phyloP scores from a whole-genome alignment of 1,284 basidiomycete species.

The Irpex lacteus region DNA sequence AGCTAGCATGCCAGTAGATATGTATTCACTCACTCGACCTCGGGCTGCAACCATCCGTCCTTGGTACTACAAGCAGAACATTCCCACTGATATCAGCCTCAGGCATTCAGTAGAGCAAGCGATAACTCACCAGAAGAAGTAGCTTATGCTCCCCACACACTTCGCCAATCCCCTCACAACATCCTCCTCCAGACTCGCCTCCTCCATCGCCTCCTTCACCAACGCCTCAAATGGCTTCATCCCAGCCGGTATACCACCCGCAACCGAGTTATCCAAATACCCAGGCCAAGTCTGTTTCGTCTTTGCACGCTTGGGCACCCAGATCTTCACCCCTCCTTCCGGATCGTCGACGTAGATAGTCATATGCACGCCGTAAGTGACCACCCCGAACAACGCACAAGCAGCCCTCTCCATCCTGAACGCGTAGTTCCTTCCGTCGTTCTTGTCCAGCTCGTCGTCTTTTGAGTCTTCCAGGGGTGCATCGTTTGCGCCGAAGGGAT shows the following conservation, averaged over 20 bases:
- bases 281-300: constrained; percentile 91
- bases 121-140: constrained; percentile 59
- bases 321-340: constrained; percentile 45
- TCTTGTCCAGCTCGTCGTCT: constrained; percentile 8
- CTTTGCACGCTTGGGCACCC: constrained; percentile 84
- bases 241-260: constrained; percentile 78
- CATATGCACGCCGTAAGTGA: constrained; percentile 90
- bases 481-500: constrained; percentile 55
- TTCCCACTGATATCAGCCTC: background rate
- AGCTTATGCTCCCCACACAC: constrained; percentile 62
- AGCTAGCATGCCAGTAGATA: background rate
- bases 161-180: constrained; percentile 60
- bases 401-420: constrained; percentile 91
- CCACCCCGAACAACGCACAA: constrained; percentile 84
- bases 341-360: constrained; percentile 55
- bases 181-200: constrained; percentile 74
- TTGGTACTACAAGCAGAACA: constrained; percentile 46
- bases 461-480: constrained; percentile 20
- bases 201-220: constrained; percentile 92
- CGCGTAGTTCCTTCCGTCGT: constrained; percentile 52
- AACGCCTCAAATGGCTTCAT: constrained; percentile 74
- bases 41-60: constrained; percentile 82
- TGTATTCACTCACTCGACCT: constrained; percentile 62
- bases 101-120: background rate
- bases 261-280: constrained; percentile 76